Percentiles rank a stretch among this genome's conserved stretches.
phyloP scores from a whole-genome alignment of 345 rosid species.

The Eucalyptus cloeziana region DNA sequence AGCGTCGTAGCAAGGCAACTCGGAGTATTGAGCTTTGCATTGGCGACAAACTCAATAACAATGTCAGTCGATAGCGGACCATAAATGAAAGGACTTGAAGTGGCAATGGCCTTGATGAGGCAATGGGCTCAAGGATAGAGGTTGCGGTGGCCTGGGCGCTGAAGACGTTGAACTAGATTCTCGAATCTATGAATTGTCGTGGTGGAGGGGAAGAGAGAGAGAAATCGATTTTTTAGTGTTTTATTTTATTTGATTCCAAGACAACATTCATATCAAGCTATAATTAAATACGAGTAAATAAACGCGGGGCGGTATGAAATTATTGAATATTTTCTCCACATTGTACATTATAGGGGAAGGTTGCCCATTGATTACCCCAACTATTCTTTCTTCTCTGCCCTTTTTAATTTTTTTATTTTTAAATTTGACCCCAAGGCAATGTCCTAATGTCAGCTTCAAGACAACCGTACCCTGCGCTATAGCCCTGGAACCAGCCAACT shows the following conservation, averaged over 20 bases:
- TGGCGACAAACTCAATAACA: accelerated
- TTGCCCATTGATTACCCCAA: not conserved
- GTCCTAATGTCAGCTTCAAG: no score
- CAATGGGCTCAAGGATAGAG: not conserved
- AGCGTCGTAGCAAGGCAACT: accelerated
- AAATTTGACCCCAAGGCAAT: no score
- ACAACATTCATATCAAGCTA: not conserved
- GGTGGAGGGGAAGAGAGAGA: not conserved
- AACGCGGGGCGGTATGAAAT: accelerated
- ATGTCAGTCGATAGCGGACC: accelerated
- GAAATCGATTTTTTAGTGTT: not conserved
- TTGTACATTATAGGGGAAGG: not conserved
- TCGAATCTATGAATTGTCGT: accelerated
- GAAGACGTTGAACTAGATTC: not conserved
- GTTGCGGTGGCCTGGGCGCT: not conserved
- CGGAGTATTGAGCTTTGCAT: accelerated
- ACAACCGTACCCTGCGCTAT: no score
- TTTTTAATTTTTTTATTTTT: no score
- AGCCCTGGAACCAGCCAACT: no score
- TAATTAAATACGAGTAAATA: not conserved
- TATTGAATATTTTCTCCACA: not conserved
- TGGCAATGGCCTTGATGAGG: not conserved
- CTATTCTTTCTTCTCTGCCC: no score
- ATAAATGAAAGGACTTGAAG: accelerated
- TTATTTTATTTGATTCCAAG: not conserved